phyloP scores from a whole-genome alignment of 208 protist genomes.

The Trypanosoma caninum region DNA sequence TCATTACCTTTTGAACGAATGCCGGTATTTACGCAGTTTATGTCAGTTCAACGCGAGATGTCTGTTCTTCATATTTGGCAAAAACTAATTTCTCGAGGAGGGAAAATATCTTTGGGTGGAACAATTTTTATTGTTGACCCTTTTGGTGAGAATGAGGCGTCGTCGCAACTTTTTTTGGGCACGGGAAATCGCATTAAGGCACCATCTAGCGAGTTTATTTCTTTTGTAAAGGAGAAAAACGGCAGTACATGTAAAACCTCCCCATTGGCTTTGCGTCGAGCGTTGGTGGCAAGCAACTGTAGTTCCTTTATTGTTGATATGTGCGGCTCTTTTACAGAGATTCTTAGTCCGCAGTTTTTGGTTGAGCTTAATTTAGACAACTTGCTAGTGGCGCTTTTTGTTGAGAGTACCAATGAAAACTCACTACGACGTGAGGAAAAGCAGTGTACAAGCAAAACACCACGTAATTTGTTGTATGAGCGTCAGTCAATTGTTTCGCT shows the following conservation, averaged over 20 bases:
- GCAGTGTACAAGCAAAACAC: constrained; percentile 20
- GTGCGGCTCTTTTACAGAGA: constrained; percentile 42
- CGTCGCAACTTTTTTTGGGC: constrained; percentile 30
- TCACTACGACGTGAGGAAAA: constrained; percentile 61
- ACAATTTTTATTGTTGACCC: constrained; percentile 55
- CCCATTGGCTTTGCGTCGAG: constrained; percentile 36
- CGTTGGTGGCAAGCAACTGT: constrained; percentile 24
- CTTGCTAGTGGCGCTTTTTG: constrained; percentile 40
- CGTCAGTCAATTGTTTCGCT: constrained; percentile 37
- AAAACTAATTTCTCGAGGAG: constrained; percentile 25
- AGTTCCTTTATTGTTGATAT: constrained; percentile 28
- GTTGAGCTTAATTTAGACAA: constrained; percentile 43
- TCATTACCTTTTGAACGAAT: constrained; percentile 61
- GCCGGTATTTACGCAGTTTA: constrained; percentile 33
- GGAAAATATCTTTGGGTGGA: constrained; percentile 15
- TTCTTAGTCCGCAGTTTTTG: constrained; percentile 33
- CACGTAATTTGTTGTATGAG: constrained; percentile 19
- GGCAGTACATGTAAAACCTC: constrained; percentile 28
- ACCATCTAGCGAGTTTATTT: constrained; percentile 29
- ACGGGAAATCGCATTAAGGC: constrained; percentile 12
- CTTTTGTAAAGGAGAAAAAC: constrained; percentile 23
- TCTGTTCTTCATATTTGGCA: constrained; percentile 34
- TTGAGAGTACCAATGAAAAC: constrained; percentile 40
- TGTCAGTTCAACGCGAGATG: constrained; percentile 59
- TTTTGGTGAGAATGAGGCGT: constrained; percentile 50